Evolutionary conservation across 1,284 basidiomycete species (phyloP).

Genomic region (Trichosporon sp.): DNA sequence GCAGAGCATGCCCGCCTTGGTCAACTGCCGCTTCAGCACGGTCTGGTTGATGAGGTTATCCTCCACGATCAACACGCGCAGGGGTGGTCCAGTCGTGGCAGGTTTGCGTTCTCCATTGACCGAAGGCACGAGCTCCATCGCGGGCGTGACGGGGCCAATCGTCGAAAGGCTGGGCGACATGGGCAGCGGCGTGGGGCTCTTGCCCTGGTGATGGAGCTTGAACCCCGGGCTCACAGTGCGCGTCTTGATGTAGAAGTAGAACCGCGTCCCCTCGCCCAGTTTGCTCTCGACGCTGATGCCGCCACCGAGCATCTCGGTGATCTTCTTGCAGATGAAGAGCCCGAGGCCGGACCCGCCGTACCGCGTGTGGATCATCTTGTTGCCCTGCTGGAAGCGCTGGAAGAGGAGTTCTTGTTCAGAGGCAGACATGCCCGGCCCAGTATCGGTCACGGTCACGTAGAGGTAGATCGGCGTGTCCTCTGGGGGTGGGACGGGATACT

Average conservation of each 20-base stretch:
- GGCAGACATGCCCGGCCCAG: constrained; percentile 52
- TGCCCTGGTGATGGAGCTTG: neutral
- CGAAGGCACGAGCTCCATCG: neutral
- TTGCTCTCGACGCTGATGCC: constrained; percentile 41
- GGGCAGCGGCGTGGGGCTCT: neutral
- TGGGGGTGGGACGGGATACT: neutral
- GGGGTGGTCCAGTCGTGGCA: neutral
- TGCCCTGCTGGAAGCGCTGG: constrained; percentile 51
- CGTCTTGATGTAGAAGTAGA: constrained; percentile 48
- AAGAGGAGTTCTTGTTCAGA: constrained; percentile 51
- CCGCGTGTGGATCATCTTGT: constrained; percentile 39
- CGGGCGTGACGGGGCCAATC: neutral
- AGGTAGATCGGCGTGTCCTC: constrained; percentile 50
- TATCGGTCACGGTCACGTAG: constrained; percentile 52
- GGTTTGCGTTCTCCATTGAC: neutral
- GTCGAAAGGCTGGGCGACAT: neutral
- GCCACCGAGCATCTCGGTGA: constrained; percentile 44
- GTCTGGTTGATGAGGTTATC: constrained; percentile 57
- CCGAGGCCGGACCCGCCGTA: constrained; percentile 49
- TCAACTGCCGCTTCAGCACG: constrained; percentile 52
- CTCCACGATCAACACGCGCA: too few relatives aligned
- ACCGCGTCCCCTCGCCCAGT: constrained; percentile 54
- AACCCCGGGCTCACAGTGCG: constrained; percentile 4
- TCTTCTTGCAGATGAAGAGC: constrained; percentile 43
- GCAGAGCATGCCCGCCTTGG: constrained; percentile 42